Conservation (phyloP, 768 basidiomycete genomes). For the Zangia roseola region DNA sequence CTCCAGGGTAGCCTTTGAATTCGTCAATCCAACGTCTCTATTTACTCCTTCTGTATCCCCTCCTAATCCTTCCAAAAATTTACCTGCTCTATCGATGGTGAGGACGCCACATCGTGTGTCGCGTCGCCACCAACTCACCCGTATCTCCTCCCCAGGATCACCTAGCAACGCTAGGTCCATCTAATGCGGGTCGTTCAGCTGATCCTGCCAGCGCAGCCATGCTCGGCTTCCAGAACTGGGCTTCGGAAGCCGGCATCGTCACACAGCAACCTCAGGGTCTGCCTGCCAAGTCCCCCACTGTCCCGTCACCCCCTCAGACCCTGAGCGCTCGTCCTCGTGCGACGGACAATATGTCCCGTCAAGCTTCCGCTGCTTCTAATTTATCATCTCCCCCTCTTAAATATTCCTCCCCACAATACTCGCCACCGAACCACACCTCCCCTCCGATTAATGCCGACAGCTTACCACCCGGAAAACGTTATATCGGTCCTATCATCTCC, state of each 20-base stretch:
- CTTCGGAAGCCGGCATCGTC: slow-evolving; percentile 29
- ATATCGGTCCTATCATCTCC: slow-evolving; percentile 30
- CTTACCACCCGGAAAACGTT: slow-evolving; percentile 29
- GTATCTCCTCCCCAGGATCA: slow-evolving; percentile 21
- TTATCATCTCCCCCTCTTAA: slow-evolving; percentile 22
- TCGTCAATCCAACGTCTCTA: slow-evolving; percentile 30
- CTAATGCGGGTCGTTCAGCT: slow-evolving; percentile 21
- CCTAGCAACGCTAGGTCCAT: slow-evolving; percentile 27
- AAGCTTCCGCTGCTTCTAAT: slow-evolving; percentile 26
- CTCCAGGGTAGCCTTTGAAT: slow-evolving; percentile 21
- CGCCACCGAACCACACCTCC: slow-evolving; percentile 24
- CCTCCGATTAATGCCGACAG: slow-evolving; percentile 21
- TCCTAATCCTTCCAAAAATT: slow-evolving; percentile 23
- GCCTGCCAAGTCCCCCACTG: slow-evolving; percentile 3
- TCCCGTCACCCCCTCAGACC: slow-evolving; percentile 8
- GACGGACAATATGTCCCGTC: slow-evolving; percentile 30
- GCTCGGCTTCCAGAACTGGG: slow-evolving; percentile 31
- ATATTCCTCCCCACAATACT: slow-evolving; percentile 24
- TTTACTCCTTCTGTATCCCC: slow-evolving; percentile 21
- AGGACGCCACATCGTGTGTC: slow-evolving; percentile 2
- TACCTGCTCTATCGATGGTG: slow-evolving; percentile 33
- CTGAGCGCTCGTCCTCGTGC: slow-evolving; percentile 25
- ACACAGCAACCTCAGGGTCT: slow-evolving; percentile 17
- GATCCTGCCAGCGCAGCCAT: slow-evolving; percentile 13
- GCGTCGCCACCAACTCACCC: slow-evolving; percentile 4